Percentiles rank a stretch among this genome's conserved stretches.
Conservation (phyloP, 139 green algal species). For the Diplosphaera chodatii region DNA sequence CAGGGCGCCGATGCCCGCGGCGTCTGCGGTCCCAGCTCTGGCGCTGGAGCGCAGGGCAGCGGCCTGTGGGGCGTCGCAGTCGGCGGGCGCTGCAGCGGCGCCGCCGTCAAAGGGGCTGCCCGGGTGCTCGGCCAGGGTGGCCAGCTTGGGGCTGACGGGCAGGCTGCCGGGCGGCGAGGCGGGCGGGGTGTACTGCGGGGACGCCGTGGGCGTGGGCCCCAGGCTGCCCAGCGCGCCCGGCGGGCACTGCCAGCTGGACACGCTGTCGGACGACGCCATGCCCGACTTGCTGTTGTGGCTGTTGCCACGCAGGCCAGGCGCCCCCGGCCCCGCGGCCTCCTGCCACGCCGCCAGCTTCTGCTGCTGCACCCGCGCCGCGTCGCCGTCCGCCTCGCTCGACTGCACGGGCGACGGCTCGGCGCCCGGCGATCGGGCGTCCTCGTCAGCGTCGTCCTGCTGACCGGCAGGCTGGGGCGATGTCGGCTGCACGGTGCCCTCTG, state of each 20-base stretch:
- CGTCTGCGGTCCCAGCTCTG: not conserved
- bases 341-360: not conserved
- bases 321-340: no score
- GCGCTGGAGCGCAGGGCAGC: no score
- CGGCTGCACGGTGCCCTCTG: no score
- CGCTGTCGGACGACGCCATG: not conserved
- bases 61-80: not conserved
- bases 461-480: no score
- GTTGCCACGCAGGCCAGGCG: not conserved
- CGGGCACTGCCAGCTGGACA: constrained; percentile 1
- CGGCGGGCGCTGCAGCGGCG: no score
- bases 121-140: not conserved
- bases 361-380: not conserved
- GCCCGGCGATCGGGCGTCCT: not conserved
- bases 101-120: not conserved
- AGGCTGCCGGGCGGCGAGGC: not conserved
- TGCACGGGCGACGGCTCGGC: no score
- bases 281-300: not conserved
- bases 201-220: not conserved
- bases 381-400: not conserved
- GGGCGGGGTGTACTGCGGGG: not conserved
- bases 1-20: no score
- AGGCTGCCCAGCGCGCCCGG: not conserved
- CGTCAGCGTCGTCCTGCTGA: not conserved
- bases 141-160: not conserved